Evolutionary conservation across 164 flowering plant genomes (phyloP).

Genomic region (Saururus chinensis): DNA sequence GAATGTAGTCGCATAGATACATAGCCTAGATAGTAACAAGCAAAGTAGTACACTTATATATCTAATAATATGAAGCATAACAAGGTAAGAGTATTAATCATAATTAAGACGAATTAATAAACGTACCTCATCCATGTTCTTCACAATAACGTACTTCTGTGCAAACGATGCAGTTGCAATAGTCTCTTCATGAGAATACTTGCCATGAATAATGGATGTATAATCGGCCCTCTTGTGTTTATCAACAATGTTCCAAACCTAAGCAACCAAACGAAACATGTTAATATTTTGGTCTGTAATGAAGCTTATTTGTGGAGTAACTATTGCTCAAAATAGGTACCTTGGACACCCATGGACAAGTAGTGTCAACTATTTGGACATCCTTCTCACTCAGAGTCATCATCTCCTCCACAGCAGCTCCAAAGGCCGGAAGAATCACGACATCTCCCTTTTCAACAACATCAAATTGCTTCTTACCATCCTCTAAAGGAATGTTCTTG

Average conservation of each 20-base stretch:
- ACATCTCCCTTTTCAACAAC: conserved; percentile 85
- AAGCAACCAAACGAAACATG: not conserved
- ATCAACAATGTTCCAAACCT: conserved; percentile 95
- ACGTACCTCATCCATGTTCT: conserved; percentile 79
- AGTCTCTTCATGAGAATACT: conserved; percentile 91
- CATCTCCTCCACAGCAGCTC: conserved; percentile 97
- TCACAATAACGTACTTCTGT: conserved; percentile 73
- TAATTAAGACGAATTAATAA: not conserved
- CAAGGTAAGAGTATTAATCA: not conserved
- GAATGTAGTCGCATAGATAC: conserved; percentile 92
- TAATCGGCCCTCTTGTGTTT: conserved; percentile 94
- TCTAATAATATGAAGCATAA: too few relatives aligned
- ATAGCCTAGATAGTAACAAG: conserved; percentile 38
- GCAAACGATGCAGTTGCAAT: conserved; percentile 98
- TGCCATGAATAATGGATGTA: conserved; percentile 96
- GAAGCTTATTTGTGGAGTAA: not conserved
- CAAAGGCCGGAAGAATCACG: conserved; percentile 94
- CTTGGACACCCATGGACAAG: conserved; percentile 99
- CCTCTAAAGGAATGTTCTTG: conserved; percentile 55
- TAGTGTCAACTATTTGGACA: conserved; percentile 97
- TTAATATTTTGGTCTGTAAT: not conserved
- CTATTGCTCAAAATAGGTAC: conserved; percentile 23
- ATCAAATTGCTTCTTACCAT: conserved; percentile 72
- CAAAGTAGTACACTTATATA: not conserved
- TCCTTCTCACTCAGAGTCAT: conserved; percentile 53